These are phyloP conservation scores for Areca catechu DNA, from an alignment of 176 grass and related monocot genomes.

Conservation along the genomic window DNA sequence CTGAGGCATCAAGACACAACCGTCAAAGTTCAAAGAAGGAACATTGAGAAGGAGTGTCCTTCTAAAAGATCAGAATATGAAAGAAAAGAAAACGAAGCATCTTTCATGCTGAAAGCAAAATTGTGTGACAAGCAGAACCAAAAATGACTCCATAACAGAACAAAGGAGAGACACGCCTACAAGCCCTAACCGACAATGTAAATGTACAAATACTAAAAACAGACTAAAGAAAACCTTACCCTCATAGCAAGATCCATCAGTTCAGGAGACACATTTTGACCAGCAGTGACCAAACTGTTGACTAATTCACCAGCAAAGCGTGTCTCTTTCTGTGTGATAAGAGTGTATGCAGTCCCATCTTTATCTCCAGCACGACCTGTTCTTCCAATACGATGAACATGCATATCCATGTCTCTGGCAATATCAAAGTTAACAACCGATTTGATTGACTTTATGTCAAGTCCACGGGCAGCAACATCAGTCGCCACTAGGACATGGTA, in stretches of 20 bases:
- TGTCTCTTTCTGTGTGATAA: slow-evolving; percentile 83
- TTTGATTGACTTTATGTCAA: slow-evolving; percentile 99
- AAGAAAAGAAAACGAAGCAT: no score
- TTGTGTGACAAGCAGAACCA: no score
- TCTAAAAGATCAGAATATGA: no score
- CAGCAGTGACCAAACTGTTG: slow-evolving; percentile 79
- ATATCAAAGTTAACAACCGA: slow-evolving; percentile 96
- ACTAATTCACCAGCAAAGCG: slow-evolving; percentile 92
- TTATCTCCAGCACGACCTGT: slow-evolving; percentile 96
- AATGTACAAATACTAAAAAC: no score
- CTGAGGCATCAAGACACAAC: no score
- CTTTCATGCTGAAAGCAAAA: no score
- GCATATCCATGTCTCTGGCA: slow-evolving; percentile 98
- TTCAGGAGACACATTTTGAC: slow-evolving; percentile 69
- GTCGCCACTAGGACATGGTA: slow-evolving; percentile 96
- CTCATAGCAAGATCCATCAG: slow-evolving; percentile 98
- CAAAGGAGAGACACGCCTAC: no score
- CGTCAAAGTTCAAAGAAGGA: no score
- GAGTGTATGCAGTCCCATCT: slow-evolving; percentile 88
- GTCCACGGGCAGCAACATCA: slow-evolving; percentile 94
- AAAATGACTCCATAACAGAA: no score
- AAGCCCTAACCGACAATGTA: no score
- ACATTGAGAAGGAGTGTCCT: no score
- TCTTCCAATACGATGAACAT: slow-evolving; percentile 93
- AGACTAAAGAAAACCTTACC: slow-evolving; percentile 31